phyloP scores from a whole-genome alignment of 331 rosid genomes.

The Dryas integrifolia region DNA sequence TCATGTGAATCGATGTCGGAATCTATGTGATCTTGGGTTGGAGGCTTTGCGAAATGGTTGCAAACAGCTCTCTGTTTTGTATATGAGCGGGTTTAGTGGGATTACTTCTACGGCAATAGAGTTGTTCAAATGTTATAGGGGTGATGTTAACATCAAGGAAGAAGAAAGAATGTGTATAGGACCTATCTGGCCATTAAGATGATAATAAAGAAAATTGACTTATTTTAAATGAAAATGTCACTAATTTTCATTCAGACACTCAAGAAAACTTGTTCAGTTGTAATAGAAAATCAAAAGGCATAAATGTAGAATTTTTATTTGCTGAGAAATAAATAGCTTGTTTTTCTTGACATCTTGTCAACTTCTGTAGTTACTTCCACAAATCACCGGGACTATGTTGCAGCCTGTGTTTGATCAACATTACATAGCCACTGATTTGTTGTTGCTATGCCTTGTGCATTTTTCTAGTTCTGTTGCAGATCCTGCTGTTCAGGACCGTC shows the following conservation, averaged over 20 bases:
- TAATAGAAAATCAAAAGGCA: background rate
- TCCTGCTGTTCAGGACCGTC: background rate
- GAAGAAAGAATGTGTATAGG: slow-evolving; percentile 43
- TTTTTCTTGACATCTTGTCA: too few relatives aligned
- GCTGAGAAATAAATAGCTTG: background rate
- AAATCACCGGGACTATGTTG: too few relatives aligned
- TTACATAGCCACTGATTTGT: too few relatives aligned
- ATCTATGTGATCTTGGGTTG: slow-evolving; percentile 49
- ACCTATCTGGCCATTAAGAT: slow-evolving; percentile 42
- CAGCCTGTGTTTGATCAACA: too few relatives aligned
- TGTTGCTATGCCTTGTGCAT: too few relatives aligned
- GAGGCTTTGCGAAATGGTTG: slow-evolving; percentile 55
- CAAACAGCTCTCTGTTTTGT: slow-evolving; percentile 45
- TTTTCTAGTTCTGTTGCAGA: too few relatives aligned
- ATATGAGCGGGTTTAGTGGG: slow-evolving; percentile 42
- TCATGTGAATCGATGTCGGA: slow-evolving; percentile 57
- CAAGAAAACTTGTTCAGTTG: background rate
- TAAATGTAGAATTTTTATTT: background rate
- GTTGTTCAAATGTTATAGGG: slow-evolving; percentile 54
- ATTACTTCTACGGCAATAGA: slow-evolving; percentile 45
- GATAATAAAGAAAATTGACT: slow-evolving; percentile 19
- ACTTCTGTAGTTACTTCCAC: too few relatives aligned
- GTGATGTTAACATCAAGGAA: slow-evolving; percentile 41
- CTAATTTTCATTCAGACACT: background rate
- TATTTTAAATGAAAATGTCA: slow-evolving; percentile 4